phyloP scores from a whole-genome alignment of 2,329 filamentous ascomycete species.

The Chrysoporthe austroafricana region DNA sequence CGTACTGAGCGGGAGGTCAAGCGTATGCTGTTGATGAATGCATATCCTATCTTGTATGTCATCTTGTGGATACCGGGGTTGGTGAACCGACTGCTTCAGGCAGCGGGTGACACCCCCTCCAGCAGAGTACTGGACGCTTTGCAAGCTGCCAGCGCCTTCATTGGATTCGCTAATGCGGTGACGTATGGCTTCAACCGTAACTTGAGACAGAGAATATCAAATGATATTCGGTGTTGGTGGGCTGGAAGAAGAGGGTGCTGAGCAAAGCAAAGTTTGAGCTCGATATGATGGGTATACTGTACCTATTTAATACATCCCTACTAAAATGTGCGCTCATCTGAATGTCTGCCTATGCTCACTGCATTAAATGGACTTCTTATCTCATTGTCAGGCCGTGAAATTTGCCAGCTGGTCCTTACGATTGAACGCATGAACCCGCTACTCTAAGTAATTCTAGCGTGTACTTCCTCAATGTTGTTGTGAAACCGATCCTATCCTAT shows the following conservation, averaged over 20 bases:
- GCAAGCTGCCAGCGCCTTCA: conserved; percentile 42
- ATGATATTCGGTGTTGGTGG: background rate
- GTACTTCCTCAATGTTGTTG: no score
- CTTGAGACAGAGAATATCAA: conserved; percentile 11
- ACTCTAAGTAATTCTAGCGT: no score
- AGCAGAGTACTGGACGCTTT: conserved; percentile 31
- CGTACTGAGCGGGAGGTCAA: conserved; percentile 34
- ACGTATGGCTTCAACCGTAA: conserved; percentile 39
- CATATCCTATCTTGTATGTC: conserved; percentile 43
- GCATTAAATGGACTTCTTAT: no score
- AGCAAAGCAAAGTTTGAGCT: background rate
- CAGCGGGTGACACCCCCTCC: conserved; percentile 29
- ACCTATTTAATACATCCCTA: background rate
- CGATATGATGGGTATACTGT: background rate
- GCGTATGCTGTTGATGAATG: conserved; percentile 42
- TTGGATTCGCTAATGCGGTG: conserved; percentile 43
- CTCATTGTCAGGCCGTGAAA: no score
- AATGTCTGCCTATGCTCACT: background rate
- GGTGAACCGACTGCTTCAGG: conserved; percentile 39
- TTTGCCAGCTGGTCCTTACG: no score
- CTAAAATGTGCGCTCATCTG: background rate
- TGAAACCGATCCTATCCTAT: no score
- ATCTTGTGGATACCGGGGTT: conserved; percentile 44
- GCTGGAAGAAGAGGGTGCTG: background rate
- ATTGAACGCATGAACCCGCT: no score